Percentiles rank a stretch among this genome's conserved stretches.
Conservation (phyloP, 257 asterid species). For the Solanum pimpinellifolium region DNA sequence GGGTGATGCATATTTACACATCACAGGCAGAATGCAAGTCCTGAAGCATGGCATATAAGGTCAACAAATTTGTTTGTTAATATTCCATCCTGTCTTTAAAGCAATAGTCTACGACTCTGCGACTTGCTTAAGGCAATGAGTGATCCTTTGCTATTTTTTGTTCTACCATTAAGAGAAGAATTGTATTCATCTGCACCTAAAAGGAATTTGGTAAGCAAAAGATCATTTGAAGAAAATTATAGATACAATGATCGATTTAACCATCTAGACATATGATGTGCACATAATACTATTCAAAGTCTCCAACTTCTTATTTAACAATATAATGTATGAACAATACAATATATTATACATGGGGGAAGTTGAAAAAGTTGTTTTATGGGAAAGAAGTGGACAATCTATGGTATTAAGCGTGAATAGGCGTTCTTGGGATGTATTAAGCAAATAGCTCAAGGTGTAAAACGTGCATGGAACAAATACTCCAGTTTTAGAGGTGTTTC, state of each 20-base stretch:
- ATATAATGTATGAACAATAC: background rate
- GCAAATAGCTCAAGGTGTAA: background rate
- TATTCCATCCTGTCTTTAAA: background rate
- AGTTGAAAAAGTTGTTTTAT: background rate
- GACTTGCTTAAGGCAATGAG: background rate
- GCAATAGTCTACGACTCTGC: background rate
- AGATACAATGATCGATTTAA: background rate
- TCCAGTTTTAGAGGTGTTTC: background rate
- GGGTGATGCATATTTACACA: background rate
- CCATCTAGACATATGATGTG: background rate
- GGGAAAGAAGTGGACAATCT: background rate
- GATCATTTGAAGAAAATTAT: background rate
- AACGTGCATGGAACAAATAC: background rate
- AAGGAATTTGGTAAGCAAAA: background rate
- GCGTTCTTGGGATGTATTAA: background rate
- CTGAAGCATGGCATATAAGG: background rate
- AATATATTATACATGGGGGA: background rate
- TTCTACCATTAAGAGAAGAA: background rate
- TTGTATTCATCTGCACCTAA: background rate
- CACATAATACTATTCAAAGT: background rate
- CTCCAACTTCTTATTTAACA: background rate
- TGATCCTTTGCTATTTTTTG: background rate
- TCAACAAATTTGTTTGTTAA: background rate
- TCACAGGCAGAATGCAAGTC: background rate
- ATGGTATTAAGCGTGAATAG: background rate